Evolutionary conservation across 176 grass and related monocot species (phyloP).

Genomic region (Carex myosuroides): DNA sequence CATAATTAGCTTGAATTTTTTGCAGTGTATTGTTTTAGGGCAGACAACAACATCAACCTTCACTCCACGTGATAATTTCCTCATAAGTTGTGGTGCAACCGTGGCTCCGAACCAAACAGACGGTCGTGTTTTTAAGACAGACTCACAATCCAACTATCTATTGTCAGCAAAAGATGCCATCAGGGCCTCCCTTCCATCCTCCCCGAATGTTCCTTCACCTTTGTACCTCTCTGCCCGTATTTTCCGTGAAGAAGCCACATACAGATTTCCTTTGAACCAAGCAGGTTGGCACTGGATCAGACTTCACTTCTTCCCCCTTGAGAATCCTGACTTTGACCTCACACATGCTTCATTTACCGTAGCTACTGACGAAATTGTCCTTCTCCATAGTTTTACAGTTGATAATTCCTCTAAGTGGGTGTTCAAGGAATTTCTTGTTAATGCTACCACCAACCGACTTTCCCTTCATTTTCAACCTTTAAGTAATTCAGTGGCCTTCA

Average conservation of each 20-base stretch:
- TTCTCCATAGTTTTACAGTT: conserved; percentile 76
- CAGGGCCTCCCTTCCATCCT: conserved; percentile 34
- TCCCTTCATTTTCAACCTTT: conserved; percentile 68
- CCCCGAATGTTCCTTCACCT: conserved; percentile 25
- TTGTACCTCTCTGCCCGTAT: conserved; percentile 54
- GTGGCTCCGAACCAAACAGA: conserved; percentile 48
- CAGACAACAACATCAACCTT: conserved; percentile 26
- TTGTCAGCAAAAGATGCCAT: conserved; percentile 65
- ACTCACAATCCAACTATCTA: conserved; percentile 61
- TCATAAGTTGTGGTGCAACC: conserved; percentile 60
- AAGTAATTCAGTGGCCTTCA: conserved; percentile 60
- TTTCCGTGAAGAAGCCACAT: conserved; percentile 69
- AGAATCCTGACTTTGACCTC: conserved; percentile 51
- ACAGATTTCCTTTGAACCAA: conserved; percentile 72
- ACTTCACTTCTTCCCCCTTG: conserved; percentile 75
- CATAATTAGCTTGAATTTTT: conserved; percentile 1
- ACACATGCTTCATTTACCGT: conserved; percentile 62
- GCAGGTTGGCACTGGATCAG: conserved; percentile 82
- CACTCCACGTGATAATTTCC: conserved; percentile 66
- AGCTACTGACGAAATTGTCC: conserved; percentile 55
- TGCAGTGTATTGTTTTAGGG: background rate
- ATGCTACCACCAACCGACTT: conserved; percentile 31
- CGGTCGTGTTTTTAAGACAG: conserved; percentile 53
- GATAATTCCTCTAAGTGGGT: conserved; percentile 34
- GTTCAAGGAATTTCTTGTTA: conserved; percentile 60